Evolutionary conservation across 805 yeast species (phyloP).

Genomic region (Nakazawaea peltata): DNA sequence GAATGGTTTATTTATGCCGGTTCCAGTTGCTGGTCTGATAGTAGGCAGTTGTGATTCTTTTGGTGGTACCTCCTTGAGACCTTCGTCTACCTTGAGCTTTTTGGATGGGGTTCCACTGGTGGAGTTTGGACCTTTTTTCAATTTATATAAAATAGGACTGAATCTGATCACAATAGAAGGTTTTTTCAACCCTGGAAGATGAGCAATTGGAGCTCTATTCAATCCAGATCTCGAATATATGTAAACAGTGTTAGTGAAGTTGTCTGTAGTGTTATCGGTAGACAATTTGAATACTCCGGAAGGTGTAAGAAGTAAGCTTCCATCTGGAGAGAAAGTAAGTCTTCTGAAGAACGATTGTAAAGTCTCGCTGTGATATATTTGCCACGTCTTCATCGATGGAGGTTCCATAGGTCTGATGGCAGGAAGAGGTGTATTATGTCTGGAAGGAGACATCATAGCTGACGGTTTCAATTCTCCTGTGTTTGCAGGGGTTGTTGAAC

Average conservation of each 20-base stretch:
- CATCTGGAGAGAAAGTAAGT: conserved; percentile 85
- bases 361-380: conserved; percentile 76
- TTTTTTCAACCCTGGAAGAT: conserved; percentile 69
- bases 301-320: conserved; percentile 69
- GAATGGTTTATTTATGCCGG: conserved; percentile 19
- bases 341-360: conserved; percentile 87
- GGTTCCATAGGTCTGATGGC: conserved; percentile 36
- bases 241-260: conserved; percentile 61
- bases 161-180: conserved; percentile 83
- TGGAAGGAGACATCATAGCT: conserved; percentile 15
- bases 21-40: neutral
- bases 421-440: conserved; percentile 28
- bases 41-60: conserved; percentile 3
- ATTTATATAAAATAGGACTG: conserved; percentile 55
- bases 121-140: conserved; percentile 13
- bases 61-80: neutral
- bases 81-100: conserved; percentile 5
- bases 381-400: conserved; percentile 26
- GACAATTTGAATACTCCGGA: conserved; percentile 51
- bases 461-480: no score
- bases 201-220: conserved; percentile 63
- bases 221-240: conserved; percentile 70
- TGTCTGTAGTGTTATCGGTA: conserved; percentile 19
- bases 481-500: neutral
- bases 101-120: conserved; percentile 10